Evolutionary conservation across 2,329 filamentous ascomycete genomes (phyloP).

Genomic region (Exophiala viscosa): DNA sequence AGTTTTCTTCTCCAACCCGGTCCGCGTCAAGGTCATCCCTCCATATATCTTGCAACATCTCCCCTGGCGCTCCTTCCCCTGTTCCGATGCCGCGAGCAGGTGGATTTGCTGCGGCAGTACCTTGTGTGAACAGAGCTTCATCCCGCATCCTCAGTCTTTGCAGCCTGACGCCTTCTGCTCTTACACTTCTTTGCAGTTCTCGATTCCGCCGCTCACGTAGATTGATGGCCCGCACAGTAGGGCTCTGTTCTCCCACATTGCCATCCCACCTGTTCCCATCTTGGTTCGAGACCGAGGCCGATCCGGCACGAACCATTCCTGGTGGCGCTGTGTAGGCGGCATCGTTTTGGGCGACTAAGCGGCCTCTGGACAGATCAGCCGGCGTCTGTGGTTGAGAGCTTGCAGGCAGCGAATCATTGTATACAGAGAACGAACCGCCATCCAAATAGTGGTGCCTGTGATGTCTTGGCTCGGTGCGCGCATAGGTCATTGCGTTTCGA

Average conservation of each 20-base stretch:
- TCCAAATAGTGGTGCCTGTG: constrained; percentile 21
- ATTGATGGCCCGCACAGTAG: constrained; percentile 21
- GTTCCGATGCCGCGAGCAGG: not conserved
- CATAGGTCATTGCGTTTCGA: constrained; percentile 3
- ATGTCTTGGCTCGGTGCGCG: constrained; percentile 16
- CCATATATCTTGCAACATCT: constrained; percentile 18
- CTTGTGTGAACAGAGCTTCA: constrained; percentile 12
- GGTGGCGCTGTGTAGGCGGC: constrained; percentile 27
- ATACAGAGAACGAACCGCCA: constrained; percentile 24
- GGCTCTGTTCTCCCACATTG: constrained; percentile 18
- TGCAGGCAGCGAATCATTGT: constrained; percentile 25
- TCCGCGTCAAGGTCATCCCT: constrained; percentile 27
- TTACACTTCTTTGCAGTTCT: constrained; percentile 22
- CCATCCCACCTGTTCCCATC: constrained; percentile 5
- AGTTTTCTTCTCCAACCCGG: constrained; percentile 28
- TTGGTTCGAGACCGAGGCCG: not conserved
- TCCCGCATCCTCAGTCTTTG: constrained; percentile 16
- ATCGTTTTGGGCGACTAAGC: constrained; percentile 18
- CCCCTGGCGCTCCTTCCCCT: not conserved
- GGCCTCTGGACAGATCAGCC: constrained; percentile 22
- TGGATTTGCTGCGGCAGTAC: not conserved
- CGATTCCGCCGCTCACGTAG: constrained; percentile 21
- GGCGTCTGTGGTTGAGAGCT: constrained; percentile 27
- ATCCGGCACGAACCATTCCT: constrained; percentile 15
- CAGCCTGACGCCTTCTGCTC: constrained; percentile 19